phyloP scores from a whole-genome alignment of 768 basidiomycete species.

The Botryobasidium botryosum region DNA sequence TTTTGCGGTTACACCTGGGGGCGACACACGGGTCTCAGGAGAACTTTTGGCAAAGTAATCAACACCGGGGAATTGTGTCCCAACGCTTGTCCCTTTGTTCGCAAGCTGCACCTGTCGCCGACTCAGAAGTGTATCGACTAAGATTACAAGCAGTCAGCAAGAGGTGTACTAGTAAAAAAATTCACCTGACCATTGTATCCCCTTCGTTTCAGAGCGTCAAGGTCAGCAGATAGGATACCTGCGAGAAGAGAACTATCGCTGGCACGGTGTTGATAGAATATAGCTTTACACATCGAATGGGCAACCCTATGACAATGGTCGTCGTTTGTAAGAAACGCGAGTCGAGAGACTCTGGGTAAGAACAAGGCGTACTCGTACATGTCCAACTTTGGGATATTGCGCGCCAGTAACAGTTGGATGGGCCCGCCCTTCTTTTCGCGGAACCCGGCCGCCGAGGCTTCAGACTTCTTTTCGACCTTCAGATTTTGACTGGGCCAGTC shows the following conservation, averaged over 20 bases:
- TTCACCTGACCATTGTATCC: slow-evolving; percentile 73
- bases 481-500: slow-evolving; percentile 44
- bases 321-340: slow-evolving; percentile 1
- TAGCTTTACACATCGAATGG: slow-evolving; percentile 55
- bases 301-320: slow-evolving; percentile 41
- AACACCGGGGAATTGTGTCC: too few species aligned
- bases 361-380: slow-evolving; percentile 81
- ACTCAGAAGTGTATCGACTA: too few species aligned
- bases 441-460: slow-evolving; percentile 57
- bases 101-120: too few species aligned
- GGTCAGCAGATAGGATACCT: slow-evolving; percentile 88
- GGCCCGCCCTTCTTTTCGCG: slow-evolving; percentile 33
- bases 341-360: neutral
- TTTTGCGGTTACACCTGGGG: too few species aligned
- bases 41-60: too few species aligned
- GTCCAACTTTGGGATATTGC: slow-evolving; percentile 57
- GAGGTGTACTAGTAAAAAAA: too few species aligned
- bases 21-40: too few species aligned
- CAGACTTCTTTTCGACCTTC: slow-evolving; percentile 32
- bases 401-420: slow-evolving; percentile 60
- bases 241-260: slow-evolving; percentile 82
- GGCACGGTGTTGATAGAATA: slow-evolving; percentile 62
- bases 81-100: too few species aligned
- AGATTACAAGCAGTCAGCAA: too few species aligned
- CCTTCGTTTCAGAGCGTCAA: too few species aligned